These are phyloP conservation scores for Takashimella koratensis DNA, from an alignment of 1,284 basidiomycete genomes.

Conservation along the genomic window DNA sequence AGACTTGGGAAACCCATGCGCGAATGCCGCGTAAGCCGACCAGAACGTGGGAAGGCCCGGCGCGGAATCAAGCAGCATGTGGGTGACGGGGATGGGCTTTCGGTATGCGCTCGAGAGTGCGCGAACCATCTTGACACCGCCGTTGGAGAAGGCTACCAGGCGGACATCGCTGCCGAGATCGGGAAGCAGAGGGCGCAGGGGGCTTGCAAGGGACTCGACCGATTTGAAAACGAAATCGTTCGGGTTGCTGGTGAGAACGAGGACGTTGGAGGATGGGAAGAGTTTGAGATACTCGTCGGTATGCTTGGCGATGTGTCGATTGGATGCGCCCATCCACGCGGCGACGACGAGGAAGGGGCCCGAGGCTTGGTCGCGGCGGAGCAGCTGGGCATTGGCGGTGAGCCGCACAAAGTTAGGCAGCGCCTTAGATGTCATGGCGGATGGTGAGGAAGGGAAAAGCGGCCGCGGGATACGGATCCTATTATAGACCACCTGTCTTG, in stretches of 20 bases:
- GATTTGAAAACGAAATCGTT: not conserved
- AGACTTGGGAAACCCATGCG: not conserved
- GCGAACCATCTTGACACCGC: not conserved
- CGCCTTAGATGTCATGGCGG: too few relatives aligned
- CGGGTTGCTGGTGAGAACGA: conserved; percentile 1
- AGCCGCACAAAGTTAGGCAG: not conserved
- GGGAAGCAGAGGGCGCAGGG: not conserved
- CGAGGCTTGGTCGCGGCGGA: not conserved
- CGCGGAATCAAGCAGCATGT: conserved; percentile 4
- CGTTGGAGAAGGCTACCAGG: conserved; percentile 4
- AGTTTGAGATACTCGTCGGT: conserved; percentile 1
- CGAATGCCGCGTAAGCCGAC: not conserved
- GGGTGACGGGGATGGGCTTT: not conserved
- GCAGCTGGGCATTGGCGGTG: not conserved
- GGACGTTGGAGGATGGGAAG: not conserved
- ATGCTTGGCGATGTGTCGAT: conserved; percentile 3
- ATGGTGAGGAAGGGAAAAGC: not conserved
- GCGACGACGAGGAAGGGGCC: conserved; percentile 2
- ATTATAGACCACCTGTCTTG: too few relatives aligned
- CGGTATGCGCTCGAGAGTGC: conserved; percentile 3
- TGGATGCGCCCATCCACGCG: conserved; percentile 5
- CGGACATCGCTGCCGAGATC: not conserved
- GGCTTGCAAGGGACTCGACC: not conserved
- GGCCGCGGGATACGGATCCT: not conserved
- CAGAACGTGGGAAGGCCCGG: not conserved